Conservation (phyloP, 345 rosid species). For the Hibiscus mutabilis region DNA sequence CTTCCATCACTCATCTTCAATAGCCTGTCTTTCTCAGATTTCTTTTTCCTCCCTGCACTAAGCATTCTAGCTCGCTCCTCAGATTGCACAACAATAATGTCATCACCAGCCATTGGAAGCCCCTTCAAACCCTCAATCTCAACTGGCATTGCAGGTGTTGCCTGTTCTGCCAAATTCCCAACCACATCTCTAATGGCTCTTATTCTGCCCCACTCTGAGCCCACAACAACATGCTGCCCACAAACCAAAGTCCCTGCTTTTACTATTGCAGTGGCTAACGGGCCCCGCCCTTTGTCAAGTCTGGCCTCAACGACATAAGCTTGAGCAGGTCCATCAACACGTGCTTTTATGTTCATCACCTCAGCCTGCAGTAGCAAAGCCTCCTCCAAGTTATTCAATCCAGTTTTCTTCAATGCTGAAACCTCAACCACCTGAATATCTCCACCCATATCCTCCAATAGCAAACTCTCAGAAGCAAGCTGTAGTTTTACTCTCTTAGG, state of each 20-base stretch:
- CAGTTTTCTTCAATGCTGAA: constrained; percentile 64
- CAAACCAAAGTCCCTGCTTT: constrained; percentile 79
- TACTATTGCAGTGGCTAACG: constrained; percentile 77
- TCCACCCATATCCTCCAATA: constrained; percentile 91
- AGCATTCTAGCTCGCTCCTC: constrained; percentile 95
- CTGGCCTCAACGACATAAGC: constrained; percentile 97
- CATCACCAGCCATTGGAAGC: constrained; percentile 96
- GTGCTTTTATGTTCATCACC: constrained; percentile 79
- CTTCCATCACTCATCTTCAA: constrained; percentile 53
- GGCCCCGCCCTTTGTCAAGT: constrained; percentile 88
- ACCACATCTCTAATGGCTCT: constrained; percentile 70
- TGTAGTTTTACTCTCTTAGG: constrained; percentile 76
- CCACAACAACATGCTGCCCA: constrained; percentile 79
- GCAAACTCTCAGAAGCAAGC: constrained; percentile 78
- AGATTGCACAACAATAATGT: constrained; percentile 74
- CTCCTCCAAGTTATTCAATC: constrained; percentile 78
- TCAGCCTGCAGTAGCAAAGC: constrained; percentile 91
- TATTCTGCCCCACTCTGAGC: constrained; percentile 86
- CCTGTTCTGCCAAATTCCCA: constrained; percentile 59
- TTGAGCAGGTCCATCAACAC: constrained; percentile 85
- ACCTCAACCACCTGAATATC: constrained; percentile 86
- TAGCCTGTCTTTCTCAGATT: constrained; percentile 63
- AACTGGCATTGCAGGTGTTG: constrained; percentile 80
- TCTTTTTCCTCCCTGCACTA: constrained; percentile 73
- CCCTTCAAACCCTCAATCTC: constrained; percentile 94